A percentile compares a stretch with the other conserved stretches of the same genome.
Conservation (phyloP, 1,284 basidiomycete species). For the Melanopsichium pennsylvanicum region DNA sequence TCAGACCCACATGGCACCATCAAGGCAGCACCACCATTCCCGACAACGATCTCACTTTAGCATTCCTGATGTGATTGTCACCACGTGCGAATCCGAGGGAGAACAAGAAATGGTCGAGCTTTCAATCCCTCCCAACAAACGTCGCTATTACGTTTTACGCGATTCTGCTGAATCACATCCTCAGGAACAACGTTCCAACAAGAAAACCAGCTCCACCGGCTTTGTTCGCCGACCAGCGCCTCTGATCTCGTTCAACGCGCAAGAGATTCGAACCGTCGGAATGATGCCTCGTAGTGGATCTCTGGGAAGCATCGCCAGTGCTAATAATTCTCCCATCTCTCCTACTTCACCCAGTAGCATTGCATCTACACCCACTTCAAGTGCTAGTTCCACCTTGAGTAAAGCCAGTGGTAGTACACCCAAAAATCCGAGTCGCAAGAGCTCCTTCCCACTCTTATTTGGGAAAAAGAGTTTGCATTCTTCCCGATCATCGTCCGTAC, state of each 20-base stretch:
- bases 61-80: slow-evolving; percentile 58
- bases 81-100: slow-evolving; percentile 51
- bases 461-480: slow-evolving; percentile 30
- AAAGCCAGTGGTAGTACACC: too few species aligned
- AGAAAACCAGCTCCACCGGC: slow-evolving; percentile 9
- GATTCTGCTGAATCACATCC: background rate
- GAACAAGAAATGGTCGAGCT: slow-evolving; percentile 44
- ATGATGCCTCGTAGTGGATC: slow-evolving; percentile 20
- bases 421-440: slow-evolving; percentile 23
- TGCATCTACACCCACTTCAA: too few species aligned
- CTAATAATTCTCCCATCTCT: slow-evolving; percentile 1
- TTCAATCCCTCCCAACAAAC: slow-evolving; percentile 37
- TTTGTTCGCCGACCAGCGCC: slow-evolving; percentile 17
- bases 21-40: slow-evolving; percentile 34
- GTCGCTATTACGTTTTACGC: slow-evolving; percentile 33
- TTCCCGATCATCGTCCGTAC: background rate
- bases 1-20: background rate
- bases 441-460: slow-evolving; percentile 40
- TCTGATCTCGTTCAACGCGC: slow-evolving; percentile 17
- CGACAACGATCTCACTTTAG: slow-evolving; percentile 53
- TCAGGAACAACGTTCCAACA: slow-evolving; percentile 1
- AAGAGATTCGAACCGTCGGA: slow-evolving; percentile 10
- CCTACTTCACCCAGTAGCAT: too few species aligned
- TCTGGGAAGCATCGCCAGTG: slow-evolving; percentile 1
- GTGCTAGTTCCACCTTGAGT: background rate